Evolutionary conservation across 495 filamentous ascomycete species (phyloP), one percentile per base, ranked within the genome.

Genomic region (Penicillium silybi): DNA sequence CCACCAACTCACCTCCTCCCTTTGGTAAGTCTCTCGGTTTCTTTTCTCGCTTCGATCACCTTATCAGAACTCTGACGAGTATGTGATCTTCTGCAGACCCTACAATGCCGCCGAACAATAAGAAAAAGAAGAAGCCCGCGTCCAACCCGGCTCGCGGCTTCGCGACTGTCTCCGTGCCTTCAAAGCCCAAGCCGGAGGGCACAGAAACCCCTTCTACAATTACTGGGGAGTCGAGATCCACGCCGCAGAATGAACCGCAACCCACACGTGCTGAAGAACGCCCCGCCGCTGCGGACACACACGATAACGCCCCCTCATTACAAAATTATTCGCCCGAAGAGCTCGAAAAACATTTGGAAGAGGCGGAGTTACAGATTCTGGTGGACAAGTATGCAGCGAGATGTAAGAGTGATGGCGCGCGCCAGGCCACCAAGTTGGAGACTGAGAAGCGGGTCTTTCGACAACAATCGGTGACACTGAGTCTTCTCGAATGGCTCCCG

Each of bases 81-180:
- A 4, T 41, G 17, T 37, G 32, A 40, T 35, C 25, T 43, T 41
- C 15, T 41, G 6, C 41, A 64, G 61, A 52, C 41, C 45, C 26
- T 67, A 72, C 40, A 41, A 90, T 91, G 88, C 85, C 85, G 44
- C 69, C 75, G 13, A 86, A 83, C 53, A 88, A 85, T 62, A 95
- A 90, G 73, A 97, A 89, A 69, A 87, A 93, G 69, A 92, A 88
- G 69, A 96, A 96, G 75, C 73, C 87, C 41, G 79, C 76, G 15
- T 77, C 83, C 16, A 97, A 96, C 68, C 89, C 92, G 23, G 88
- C 89, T 38, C 81, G 93, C 60, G 92, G 90, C 8, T 90, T 97
- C 73, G 90, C 92, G 52, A 98, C 93, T 2, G 91, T 88, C 13
- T 97, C 92, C 11, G 77, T 89, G 44, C 87, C 90, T 35, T 92